These are phyloP conservation scores for Lupinus albus DNA, from an alignment of 306 rosid genomes.

Conservation along the genomic window DNA sequence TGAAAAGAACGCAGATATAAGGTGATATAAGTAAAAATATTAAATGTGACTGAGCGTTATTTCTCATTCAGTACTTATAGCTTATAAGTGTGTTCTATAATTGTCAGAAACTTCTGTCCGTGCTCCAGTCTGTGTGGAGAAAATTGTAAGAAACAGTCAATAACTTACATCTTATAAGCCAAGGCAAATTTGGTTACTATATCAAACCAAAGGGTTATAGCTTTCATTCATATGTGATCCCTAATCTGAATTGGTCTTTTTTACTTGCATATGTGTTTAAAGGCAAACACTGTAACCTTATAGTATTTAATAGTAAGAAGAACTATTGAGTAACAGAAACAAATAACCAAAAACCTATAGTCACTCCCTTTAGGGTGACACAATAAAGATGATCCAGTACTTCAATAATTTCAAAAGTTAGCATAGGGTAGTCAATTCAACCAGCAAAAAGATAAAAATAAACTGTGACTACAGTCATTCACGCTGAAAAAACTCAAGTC, in stretches of 20 bases:
- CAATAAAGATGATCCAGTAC: constrained; percentile 47
- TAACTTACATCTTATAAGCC: too few species aligned
- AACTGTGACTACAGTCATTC: constrained; percentile 54
- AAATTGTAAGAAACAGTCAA: too few species aligned
- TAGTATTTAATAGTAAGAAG: constrained; percentile 31
- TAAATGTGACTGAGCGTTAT: too few species aligned
- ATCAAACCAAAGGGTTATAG: neutral
- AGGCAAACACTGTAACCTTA: constrained; percentile 37
- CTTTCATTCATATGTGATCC: neutral
- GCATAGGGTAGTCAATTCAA: constrained; percentile 56
- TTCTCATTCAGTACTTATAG: neutral
- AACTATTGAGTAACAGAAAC: constrained; percentile 38
- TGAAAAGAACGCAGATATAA: too few species aligned
- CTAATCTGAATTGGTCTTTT: constrained; percentile 16
- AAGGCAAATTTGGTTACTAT: neutral
- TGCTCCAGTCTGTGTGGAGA: too few species aligned
- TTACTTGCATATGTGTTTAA: constrained; percentile 26
- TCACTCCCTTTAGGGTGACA: constrained; percentile 47
- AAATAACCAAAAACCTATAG: constrained; percentile 41
- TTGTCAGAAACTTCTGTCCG: neutral
- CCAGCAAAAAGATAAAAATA: constrained; percentile 54
- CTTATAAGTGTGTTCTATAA: neutral
- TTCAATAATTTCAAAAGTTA: constrained; percentile 54
- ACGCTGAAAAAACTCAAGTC: constrained; percentile 49
- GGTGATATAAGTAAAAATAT: too few species aligned